Evolutionary conservation across 2,329 filamentous ascomycete genomes (phyloP), one percentile per base, ranked within the genome.

Genomic region (Pseudogymnoascus sp.): DNA sequence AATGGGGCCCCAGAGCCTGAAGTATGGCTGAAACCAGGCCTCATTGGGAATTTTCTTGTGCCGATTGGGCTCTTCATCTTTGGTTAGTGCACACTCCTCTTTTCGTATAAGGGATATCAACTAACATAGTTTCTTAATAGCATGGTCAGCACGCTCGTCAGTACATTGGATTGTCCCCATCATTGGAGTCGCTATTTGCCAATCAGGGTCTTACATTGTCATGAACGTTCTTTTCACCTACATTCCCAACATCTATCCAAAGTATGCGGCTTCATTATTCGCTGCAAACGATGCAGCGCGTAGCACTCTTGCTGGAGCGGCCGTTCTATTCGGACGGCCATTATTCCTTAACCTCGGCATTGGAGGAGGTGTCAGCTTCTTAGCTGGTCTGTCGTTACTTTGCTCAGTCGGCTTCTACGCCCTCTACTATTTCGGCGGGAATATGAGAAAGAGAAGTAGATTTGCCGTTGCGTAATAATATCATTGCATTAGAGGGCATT

Each of bases 221-320:
- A 79, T 85, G 75, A 82, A 86, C 74, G 82, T 80, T 69, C 77
- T 86, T 69, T 83, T 86, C 67, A 77, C 85, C 67, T 86, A 86
- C 72, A 76, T 86, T 10, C 81, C 82, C 0, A 76, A 84, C 59
- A 78, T 76, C 47, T 85, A 85, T 67, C 82, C 82, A n/a, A 74
- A 77, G 64, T 85, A 85, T 68, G 82, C 83, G 0, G 83, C 84
- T 14, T 81, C 78, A 53, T 75, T 86, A 2, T 86, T 79, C 68
- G 77, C 77, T 1, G 76, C 74, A 21, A 74, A 77, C 50, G 73
- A 74, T 65, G 71, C 73, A 37, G 70, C 70, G 11, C 69, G 76
- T 21, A 76, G 72, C 31, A 70, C 77, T 1, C 70, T 81, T 4
- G 81, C 79, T 0, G 76, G 78, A 6, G 78, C 75, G 0, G 73